Evolutionary conservation across 106 monocot genomes (phyloP), one percentile per base, ranked within the genome.

Genomic region (Dendrobium catenatum): DNA sequence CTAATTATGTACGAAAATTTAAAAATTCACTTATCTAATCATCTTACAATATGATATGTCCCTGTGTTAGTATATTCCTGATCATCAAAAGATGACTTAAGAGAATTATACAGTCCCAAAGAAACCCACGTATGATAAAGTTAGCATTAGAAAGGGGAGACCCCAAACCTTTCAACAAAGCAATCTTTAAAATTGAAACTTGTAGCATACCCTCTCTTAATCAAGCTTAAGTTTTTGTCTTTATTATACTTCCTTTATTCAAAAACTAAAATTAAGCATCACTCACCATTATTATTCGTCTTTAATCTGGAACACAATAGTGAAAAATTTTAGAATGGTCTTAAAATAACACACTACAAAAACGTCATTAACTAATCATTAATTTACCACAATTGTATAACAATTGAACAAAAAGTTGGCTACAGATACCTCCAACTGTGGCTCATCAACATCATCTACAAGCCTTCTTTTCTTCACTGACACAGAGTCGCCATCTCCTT

Each of bases 381-480:
- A 66, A 24, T 66, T 66, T 66, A 8, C 6, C n/a, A 20, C 31
- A 68, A 1, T n/a, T 68, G 31, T 61, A 22, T 51, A 61, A 10
- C 61, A 68, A 33, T 29, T 68, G 13, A 68, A 61, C n/a, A 61
- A 68, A 33, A 33, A 68, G 10, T 3, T 31, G 31, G 68, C 31
- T 20, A 33, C 26, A 83, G 68, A 37, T 90, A 96, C 97, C 97
- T 94, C 92, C 68, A 68, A 68, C 29, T 93, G 92, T 75, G 94
- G 83, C 73, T 92, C 90, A 79, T 90, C 92, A 44, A 29, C 56
- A 54, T 87, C 79, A 81, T 88, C 80, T 51, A 73, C 80, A 40
- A 89, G 77, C 87, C 86, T 98, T 81, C 97, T 92, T 88, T 89
- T 94, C 85, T 98, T 98, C 64, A 91, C 48, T 64, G 90, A 88